Evolutionary conservation across 2,329 filamentous ascomycete genomes (phyloP), one percentile per base, ranked within the genome.

Genomic region (Chaetomiaceae sp.): DNA sequence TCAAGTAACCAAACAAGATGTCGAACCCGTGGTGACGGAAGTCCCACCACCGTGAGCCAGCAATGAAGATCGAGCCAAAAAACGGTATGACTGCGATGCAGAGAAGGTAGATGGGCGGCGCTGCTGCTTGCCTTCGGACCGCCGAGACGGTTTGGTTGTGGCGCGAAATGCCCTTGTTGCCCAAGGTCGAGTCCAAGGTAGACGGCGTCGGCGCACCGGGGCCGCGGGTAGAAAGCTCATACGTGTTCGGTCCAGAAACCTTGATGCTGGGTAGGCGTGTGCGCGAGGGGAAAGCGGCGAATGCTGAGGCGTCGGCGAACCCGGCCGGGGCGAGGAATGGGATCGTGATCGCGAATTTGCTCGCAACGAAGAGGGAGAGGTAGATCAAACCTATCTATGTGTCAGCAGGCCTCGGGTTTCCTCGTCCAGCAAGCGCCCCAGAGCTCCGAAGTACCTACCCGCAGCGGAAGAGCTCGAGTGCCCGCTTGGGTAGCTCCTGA

Each of bases 21-120:
- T 97, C 92, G 67, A 96, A 92, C n/a, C 86, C 90, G 67, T 92
- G 88, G 69, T 97, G 92, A 34, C 89, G 84, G 72, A 86, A 95
- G 68, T 96, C 86, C 55, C 86, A 90, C 80, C 86, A 97, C 10
- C 92, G 86, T 1, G 89, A 92, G 25, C 85, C 82, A n/a, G 86
- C 79, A 57, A 96, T 87, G 72, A 90, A 96, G 58, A 90, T 80
- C 5, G 90, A 86, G 1, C 81, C 74, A 52, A 84, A 86, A 58
- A 90, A 80, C 2, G 91, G 91, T 1, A 89, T 69, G 16, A 90
- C 73, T 2, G 83, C 78, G 30, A 92, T 67, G 40, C 85, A 73
- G 11, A 95, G 76, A 2, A 94, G 82, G 65, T 90, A 92, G 7
- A 91, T 73, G 0, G 91, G 91, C 1, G 91, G 90, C 0, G 90